phyloP scores from a whole-genome alignment of 495 filamentous ascomycete species.

The Daldinia grandis region DNA sequence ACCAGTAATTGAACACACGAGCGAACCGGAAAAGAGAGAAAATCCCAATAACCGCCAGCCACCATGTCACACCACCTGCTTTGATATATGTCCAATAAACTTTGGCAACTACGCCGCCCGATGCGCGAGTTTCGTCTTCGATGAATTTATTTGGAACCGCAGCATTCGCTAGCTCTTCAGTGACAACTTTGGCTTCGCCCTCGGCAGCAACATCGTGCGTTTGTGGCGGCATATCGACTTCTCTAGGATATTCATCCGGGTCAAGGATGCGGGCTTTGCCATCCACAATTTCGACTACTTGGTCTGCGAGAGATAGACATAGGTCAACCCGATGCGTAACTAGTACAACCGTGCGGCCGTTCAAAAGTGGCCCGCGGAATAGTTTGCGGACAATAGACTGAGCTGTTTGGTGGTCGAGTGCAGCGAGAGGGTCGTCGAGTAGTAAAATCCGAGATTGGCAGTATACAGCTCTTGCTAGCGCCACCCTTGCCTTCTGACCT shows the following conservation, averaged over 20 bases:
- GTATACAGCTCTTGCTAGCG: conserved; percentile 92
- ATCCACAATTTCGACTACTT: conserved; percentile 71
- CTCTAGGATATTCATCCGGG: conserved; percentile 40
- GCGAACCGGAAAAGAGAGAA: conserved; percentile 67
- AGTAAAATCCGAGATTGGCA: conserved; percentile 89
- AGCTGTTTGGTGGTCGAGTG: conserved; percentile 88
- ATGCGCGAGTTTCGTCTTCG: conserved; percentile 78
- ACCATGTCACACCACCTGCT: conserved; percentile 77
- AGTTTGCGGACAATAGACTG: conserved; percentile 74
- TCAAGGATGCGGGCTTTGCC: conserved; percentile 41
- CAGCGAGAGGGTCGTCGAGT: conserved; percentile 94
- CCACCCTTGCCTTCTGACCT: conserved; percentile 92
- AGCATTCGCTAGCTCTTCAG: conserved; percentile 58
- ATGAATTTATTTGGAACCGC: conserved; percentile 78
- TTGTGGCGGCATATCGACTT: conserved; percentile 39
- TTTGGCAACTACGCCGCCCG: conserved; percentile 74
- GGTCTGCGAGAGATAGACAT: conserved; percentile 69
- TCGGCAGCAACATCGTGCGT: conserved; percentile 46
- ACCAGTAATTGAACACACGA: conserved; percentile 74
- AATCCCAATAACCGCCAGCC: conserved; percentile 66
- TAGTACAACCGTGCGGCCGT: conserved; percentile 70
- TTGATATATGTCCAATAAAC: conserved; percentile 87
- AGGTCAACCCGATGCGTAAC: conserved; percentile 83
- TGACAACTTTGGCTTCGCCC: conserved; percentile 38
- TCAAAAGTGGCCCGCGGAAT: conserved; percentile 68